Base-by-base conservation (phyloP, 225 moss, liverwort and hornwort species). In the Polytrichum formosum region DNA sequence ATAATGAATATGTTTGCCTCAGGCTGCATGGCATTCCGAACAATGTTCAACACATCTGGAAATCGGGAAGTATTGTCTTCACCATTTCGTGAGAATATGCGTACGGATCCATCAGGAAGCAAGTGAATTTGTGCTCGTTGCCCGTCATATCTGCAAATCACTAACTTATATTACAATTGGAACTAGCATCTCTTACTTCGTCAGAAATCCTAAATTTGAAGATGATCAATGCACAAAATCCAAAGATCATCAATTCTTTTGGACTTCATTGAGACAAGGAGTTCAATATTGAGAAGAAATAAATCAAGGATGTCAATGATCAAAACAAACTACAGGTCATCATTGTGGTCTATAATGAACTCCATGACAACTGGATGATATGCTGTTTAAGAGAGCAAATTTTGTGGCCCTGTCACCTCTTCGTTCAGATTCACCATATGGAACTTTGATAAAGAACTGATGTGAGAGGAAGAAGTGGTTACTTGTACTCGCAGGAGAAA, bases 401-500 rank as follows among this genome's bases (percentile, higher is more conserved):
- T 46, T 0, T 46, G 46, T 46, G 16, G 35, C 35, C 35, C 13
- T 46, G 46, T 13, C 46, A 4, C 46, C 46, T 46, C 46, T 13
- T 13, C 13, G 46, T 46, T 46, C 13, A 4, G 46, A 46, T 59
- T 21, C 59, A 59, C 59, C 59, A 59, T 59, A 59, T 59, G 59
- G 53, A 63, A 72, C 22, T 18, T 18, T 29, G 20, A 27, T 28
- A 10, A 62, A 61, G 65, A 28, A 61, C n/a, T 28, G 3, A 46
- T 46, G 13, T 46, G 58, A 46, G 58, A 37, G 37, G 37, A 46
- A 46, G 46, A 46, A 46, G 46, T 46, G 46, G 46, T 56, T 85
- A 95, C 95, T 92, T 95, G 88, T 91, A 95, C 77, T 95, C 92
- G 76, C 92, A 95, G 28, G 87, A 91, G 80, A 95, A 95, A 23